Percentiles rank a stretch among this genome's conserved stretches.
These are phyloP conservation scores for Vicia villosa DNA, from an alignment of 306 rosid genomes.

Conservation along the genomic window DNA sequence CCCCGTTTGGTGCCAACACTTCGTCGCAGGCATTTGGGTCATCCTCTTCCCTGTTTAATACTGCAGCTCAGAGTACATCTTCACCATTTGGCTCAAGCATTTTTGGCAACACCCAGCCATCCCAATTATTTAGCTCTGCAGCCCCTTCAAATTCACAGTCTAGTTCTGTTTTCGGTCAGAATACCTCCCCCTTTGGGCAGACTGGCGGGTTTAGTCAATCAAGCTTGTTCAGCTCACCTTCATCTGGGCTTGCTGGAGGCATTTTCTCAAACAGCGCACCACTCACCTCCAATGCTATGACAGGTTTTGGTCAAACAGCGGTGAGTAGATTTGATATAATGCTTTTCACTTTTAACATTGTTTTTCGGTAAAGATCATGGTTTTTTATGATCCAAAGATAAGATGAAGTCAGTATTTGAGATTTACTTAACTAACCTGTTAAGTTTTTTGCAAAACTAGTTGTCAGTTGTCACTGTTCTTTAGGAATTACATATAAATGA, in stretches of 20 bases:
- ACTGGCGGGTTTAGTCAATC: conserved; percentile 43
- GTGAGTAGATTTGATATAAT: conserved; percentile 49
- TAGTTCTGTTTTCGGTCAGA: conserved; percentile 57
- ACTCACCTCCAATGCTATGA: conserved; percentile 51
- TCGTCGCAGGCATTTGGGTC: conserved; percentile 47
- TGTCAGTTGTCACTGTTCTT: conserved; percentile 17
- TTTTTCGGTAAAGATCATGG: conserved; percentile 5
- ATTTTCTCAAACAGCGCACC: conserved; percentile 58
- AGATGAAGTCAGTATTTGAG: conserved; percentile 9
- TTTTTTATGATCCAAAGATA: conserved; percentile 9
- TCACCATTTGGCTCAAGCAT: conserved; percentile 55
- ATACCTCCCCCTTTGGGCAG: conserved; percentile 59
- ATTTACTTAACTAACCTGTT: conserved; percentile 1
- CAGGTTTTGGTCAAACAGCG: conserved; percentile 60
- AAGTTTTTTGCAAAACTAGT: conserved; percentile 10
- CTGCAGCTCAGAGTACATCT: conserved; percentile 52
- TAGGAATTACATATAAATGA: conserved; percentile 16
- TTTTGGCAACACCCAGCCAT: conserved; percentile 59
- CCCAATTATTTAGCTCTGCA: conserved; percentile 57
- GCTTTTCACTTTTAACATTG: conserved; percentile 1
- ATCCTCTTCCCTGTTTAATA: conserved; percentile 50
- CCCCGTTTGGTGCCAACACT: conserved; percentile 58
- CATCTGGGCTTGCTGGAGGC: conserved; percentile 61
- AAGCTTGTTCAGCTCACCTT: conserved; percentile 54
- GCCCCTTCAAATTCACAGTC: conserved; percentile 55